Conservation (phyloP, 1,139 yeast genomes). For the Meyerozyma carpophila region DNA sequence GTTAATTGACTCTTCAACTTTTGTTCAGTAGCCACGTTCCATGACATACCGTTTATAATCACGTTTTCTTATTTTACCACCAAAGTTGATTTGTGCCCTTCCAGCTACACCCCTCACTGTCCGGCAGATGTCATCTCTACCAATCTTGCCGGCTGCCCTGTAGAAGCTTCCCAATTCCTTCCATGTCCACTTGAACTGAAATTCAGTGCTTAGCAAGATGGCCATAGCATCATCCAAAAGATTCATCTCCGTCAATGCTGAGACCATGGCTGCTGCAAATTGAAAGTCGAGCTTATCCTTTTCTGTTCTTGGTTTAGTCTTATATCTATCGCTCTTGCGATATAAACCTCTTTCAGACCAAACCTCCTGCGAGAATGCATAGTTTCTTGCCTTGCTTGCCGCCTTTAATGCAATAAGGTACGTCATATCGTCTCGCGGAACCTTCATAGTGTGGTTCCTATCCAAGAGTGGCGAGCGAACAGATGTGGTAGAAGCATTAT, state of each 20-base stretch:
- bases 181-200: conserved; percentile 71
- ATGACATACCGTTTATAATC: conserved; percentile 27
- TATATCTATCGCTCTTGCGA: conserved; percentile 52
- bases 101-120: conserved; percentile 33
- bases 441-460: conserved; percentile 12
- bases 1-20: neutral
- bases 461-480: conserved; percentile 25
- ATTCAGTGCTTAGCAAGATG: conserved; percentile 59
- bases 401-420: conserved; percentile 66
- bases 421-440: conserved; percentile 46
- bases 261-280: conserved; percentile 64
- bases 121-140: conserved; percentile 35
- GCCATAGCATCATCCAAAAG: conserved; percentile 66
- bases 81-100: conserved; percentile 29
- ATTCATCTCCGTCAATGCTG: conserved; percentile 45
- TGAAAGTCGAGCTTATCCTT: conserved; percentile 56
- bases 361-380: conserved; percentile 53
- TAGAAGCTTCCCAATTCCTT: conserved; percentile 46
- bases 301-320: conserved; percentile 23
- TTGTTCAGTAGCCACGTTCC: conserved; percentile 26
- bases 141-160: conserved; percentile 43
- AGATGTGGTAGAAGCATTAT: conserved; percentile 4
- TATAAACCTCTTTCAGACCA: conserved; percentile 79
- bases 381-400: conserved; percentile 49
- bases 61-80: conserved; percentile 34